These are phyloP conservation scores for Chara braunii DNA, from an alignment of 139 green algal genomes.

Conservation along the genomic window DNA sequence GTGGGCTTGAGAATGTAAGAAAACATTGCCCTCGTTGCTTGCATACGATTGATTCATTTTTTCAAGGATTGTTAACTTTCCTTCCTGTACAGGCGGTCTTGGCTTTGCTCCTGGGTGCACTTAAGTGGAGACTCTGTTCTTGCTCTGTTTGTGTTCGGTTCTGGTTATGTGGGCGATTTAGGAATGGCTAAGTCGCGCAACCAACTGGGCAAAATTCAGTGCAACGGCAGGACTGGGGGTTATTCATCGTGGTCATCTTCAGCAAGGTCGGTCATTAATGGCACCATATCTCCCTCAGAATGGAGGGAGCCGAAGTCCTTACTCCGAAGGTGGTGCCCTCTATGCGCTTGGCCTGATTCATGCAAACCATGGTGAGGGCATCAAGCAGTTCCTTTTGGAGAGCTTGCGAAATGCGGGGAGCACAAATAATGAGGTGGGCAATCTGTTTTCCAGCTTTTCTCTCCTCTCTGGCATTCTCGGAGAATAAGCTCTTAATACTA, in stretches of 20 bases:
- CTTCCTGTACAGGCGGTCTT: no score
- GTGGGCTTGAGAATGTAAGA: no score
- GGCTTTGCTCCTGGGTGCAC: no score
- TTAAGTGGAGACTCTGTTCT: no score
- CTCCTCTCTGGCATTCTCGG: no score
- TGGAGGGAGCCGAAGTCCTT: constrained; percentile 42
- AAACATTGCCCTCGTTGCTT: no score
- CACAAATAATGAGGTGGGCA: constrained; percentile 64
- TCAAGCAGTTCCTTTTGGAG: constrained; percentile 76
- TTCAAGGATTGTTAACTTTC: no score
- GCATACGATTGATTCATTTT: no score
- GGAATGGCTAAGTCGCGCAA: constrained; percentile 90
- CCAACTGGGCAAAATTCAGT: constrained; percentile 98
- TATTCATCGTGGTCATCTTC: constrained; percentile 89
- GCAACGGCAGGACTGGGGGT: constrained; percentile 94
- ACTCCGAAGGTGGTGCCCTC: constrained; percentile 84
- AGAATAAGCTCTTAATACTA: no score
- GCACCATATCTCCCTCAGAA: constrained; percentile 83
- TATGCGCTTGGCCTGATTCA: constrained; percentile 97
- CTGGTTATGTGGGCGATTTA: no score
- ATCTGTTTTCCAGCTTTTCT: no score
- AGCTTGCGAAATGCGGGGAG: constrained; percentile 64
- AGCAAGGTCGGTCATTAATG: constrained; percentile 67
- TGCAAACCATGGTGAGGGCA: constrained; percentile 72
- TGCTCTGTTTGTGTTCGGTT: no score